Base-by-base conservation (phyloP, 2,329 filamentous ascomycete species). In the Arthrobotrys conoides region DNA sequence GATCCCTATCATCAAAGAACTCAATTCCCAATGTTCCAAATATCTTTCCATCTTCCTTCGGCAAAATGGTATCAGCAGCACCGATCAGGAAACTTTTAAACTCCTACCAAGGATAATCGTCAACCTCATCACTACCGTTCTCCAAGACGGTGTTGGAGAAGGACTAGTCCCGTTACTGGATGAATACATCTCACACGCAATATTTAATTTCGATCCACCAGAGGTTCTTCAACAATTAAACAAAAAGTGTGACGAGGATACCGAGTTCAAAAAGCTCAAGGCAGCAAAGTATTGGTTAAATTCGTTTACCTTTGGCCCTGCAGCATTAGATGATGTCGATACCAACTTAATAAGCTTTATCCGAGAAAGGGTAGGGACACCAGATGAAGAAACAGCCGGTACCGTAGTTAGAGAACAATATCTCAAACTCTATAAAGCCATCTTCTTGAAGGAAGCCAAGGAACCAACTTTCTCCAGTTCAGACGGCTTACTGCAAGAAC, bases 11-110 rank as follows among this genome's bases (percentile, higher is more conserved):
- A 48, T 72, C 5, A 30, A 72, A 3, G 16, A 51, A 9, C n/a
- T 72, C 18, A 72, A 57, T 12, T 27, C 20, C 2, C 41, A 64
- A 49, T 57, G 49, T 4, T 36, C 36, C 5, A 72, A 20, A 27
- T 72, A 65, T 20, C 44, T 65, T n/a, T 46, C 69, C 9, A 65
- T 72, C 8, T 72, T 72, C n/a, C 36, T 72, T 14, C 51, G 48
- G 16, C 53, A 72, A 30, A 38, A 66, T 5, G 69, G 48, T 3
- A 24, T 72, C 18, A 59, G 48, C 33, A 51, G 57, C 5, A 18
- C n/a, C 0, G 33, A 59, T 0, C 44, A 53, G 33, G 16, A 55
- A 14, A 14, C 44, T 2, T 24, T 72, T 5, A 16, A 72, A 16
- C 55, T 72, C 9, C 18, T 33, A 1, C 33, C 65, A 0, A n/a